These are phyloP conservation scores for Cephaloascus albidus DNA, from an alignment of 805 yeast genomes.

Conservation along the genomic window DNA sequence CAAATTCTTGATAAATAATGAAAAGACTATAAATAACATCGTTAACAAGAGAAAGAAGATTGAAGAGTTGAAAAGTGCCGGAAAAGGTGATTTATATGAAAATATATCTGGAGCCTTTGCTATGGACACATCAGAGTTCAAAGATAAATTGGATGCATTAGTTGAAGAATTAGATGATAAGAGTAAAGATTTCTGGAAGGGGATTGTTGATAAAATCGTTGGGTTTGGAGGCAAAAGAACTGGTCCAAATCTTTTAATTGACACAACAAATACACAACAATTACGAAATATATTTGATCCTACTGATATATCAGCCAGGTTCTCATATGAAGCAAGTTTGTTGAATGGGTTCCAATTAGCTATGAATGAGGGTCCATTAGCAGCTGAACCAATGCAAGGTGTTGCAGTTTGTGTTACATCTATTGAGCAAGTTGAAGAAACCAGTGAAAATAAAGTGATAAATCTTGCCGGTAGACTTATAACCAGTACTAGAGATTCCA, in stretches of 20 bases:
- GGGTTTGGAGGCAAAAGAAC: conserved; percentile 70
- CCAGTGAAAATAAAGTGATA: conserved; percentile 21
- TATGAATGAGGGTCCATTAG: conserved; percentile 76
- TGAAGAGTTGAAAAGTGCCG: conserved; percentile 10
- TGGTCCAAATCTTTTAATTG: conserved; percentile 71
- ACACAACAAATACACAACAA: conserved; percentile 24
- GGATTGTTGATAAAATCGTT: conserved; percentile 31
- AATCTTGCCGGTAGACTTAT: conserved; percentile 66
- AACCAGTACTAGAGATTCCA: conserved; percentile 60
- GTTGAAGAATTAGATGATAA: conserved; percentile 11
- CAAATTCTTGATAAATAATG: conserved; percentile 38
- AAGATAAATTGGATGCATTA: conserved; percentile 17
- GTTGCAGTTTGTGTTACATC: conserved; percentile 45
- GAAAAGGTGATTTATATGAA: conserved; percentile 10
- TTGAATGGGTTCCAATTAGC: conserved; percentile 83
- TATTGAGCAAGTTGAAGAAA: conserved; percentile 15
- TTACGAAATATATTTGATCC: conserved; percentile 18
- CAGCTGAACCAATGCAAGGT: conserved; percentile 84
- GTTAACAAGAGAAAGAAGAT: conserved; percentile 11
- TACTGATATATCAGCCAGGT: conserved; percentile 7
- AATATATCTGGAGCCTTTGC: conserved; percentile 5
- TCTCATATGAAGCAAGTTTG: conserved; percentile 49
- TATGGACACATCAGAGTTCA: conserved; percentile 18
- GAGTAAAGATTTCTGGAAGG: conserved; percentile 14
- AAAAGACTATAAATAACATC: conserved; percentile 28